Evolutionary conservation across 768 basidiomycete genomes (phyloP), one percentile per base, ranked within the genome.

Genomic region (Gymnopilus dilepis): DNA sequence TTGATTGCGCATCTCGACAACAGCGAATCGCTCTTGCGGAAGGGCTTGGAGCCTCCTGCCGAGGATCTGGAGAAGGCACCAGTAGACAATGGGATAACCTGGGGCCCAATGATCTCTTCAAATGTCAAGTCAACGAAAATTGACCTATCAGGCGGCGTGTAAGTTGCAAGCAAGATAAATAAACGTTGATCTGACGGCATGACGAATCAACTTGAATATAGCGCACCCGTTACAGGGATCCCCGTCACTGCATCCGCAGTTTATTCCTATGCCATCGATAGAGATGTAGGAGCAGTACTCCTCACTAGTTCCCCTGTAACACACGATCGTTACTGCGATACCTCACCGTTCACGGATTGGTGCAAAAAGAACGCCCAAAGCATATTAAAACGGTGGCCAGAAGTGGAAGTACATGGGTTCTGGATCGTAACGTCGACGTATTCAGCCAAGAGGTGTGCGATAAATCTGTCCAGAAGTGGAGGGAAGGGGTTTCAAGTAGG

Each of bases 391-490:
- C 38, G 55, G 4, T 63, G 65, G 50, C 66, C 66, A 9, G 66
- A 71, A 30, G 60, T 69, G 12, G 66, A 65, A 52, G 47, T 61
- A 3, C 59, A 67, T 34, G 63, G 65, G 1, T 22, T 71, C 6
- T 71, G 70, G 70, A 65, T 71, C 30, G 60, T 71, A 19, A 69
- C 68, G 1, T 71, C 68, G 17, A 67, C 61, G 26, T 69, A 59
- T 43, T 33, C 68, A 3, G 58, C 70, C 6, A 58, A 66, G 48
- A 59, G 60, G 48, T 69, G 66, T 22, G 62, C 64, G 2, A 66
- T 71, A 37, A 69, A 67, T 19, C 56, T 69, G 63, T 69, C 68
- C 65, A 60, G 41, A 17, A 50, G 30, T 8, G 34, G 56, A 33
- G 62, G 61, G 28, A 42, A 51, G 24, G 52, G 38, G 19, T 33